These are phyloP conservation scores for Penicillium daleae DNA, from an alignment of 495 filamentous ascomycete genomes.

Conservation along the genomic window DNA sequence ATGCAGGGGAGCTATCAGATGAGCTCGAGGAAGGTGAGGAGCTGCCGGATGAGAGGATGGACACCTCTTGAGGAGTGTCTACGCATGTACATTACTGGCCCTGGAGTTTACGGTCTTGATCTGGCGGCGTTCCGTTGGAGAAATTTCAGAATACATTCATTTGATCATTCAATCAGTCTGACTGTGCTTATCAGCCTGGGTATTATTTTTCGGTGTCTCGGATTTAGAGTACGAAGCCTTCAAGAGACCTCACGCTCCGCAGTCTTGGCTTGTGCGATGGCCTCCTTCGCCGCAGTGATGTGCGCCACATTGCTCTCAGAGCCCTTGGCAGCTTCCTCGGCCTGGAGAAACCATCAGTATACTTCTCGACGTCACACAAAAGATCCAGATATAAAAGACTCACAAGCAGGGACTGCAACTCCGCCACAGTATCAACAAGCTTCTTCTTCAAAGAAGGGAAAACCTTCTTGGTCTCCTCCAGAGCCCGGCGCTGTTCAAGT, in stretches of 20 bases:
- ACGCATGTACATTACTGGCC: conserved; percentile 30
- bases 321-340: conserved; percentile 51
- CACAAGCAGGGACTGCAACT: conserved; percentile 68
- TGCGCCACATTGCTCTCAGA: conserved; percentile 58
- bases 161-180: conserved; percentile 16
- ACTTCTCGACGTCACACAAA: not conserved
- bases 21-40: conserved; percentile 53
- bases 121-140: conserved; percentile 29
- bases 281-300: conserved; percentile 58
- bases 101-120: conserved; percentile 34
- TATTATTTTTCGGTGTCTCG: conserved; percentile 18
- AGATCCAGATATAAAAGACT: conserved; percentile 26
- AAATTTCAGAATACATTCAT: conserved; percentile 30
- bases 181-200: conserved; percentile 11
- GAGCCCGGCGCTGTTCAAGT: conserved; percentile 63
- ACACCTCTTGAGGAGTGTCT: conserved; percentile 54
- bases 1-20: conserved; percentile 43
- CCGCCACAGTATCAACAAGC: conserved; percentile 66
- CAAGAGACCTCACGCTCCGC: conserved; percentile 48
- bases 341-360: conserved; percentile 26
- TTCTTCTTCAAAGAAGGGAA: conserved; percentile 68
- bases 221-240: conserved; percentile 13
- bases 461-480: conserved; percentile 82
- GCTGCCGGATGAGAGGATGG: conserved; percentile 71
- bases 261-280: conserved; percentile 61